Base-by-base conservation (phyloP, 768 basidiomycete genomes). In the Macrolepiota albuminosa region DNA sequence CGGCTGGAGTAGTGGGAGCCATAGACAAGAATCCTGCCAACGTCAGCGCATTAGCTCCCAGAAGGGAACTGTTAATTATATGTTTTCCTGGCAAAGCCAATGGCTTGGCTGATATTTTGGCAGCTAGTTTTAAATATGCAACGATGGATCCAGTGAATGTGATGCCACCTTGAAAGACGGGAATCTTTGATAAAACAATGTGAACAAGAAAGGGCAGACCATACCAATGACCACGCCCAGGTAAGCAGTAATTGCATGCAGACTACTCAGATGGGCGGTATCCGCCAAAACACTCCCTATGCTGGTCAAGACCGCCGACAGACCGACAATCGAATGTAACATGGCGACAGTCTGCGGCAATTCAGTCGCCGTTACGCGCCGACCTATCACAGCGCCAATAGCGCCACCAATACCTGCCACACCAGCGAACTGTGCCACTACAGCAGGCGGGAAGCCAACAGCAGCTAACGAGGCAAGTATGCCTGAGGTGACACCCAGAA, bases 141-240 rank as follows among this genome's bases (percentile, higher is more conserved):
- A 95, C 89, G 46, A 95, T 84, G 1, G 92, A 93, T 31, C 92
- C 92, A 4, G 93, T 94, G 68, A 95, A 95, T 0, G 93, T 94
- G 55, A 95, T 79, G 59, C 93, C 93, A 73, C 87, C 84, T 81
- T 59, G 56, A 48, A 52, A 60, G 24, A 57, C 60, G 36, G 64
- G 58, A 39, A 59, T 43, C 52, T 42, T 34, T 37, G 1, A 43
- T 21, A 16, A 58, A 29, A n/a, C 3, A 33, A 40, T 29, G 29
- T 2, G 18, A 39, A 13, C 45, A 43, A 59, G 26, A 36, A 29
- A 31, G 8, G 49, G 40, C 14, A n/a, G 39, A 72, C n/a, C 57
- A 18, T 54, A 83, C 89, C 91, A 68, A 94, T 92, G 56, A 92
- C 82, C 36, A 92, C 86, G 13, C 93, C 89, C 29, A 95, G 81